Percentiles rank a stretch among this genome's conserved stretches.
These are phyloP conservation scores for Coemansia sp. DNA, from an alignment of 371 early-diverging fungal genomes.

Conservation along the genomic window DNA sequence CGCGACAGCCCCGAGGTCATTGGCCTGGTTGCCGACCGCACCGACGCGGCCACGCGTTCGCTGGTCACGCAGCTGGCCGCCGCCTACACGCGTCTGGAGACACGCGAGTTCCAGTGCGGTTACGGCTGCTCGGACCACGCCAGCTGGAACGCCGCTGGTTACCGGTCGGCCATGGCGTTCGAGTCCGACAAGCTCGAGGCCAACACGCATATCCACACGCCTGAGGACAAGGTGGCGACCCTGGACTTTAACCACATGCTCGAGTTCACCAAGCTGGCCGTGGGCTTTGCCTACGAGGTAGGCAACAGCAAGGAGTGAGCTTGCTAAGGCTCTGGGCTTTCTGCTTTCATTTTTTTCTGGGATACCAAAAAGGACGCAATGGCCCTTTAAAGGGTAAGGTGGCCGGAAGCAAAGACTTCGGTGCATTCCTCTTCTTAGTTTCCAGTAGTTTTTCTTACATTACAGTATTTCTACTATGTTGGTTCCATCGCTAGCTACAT, in stretches of 20 bases:
- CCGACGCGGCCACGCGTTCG: constrained; percentile 66
- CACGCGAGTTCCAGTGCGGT: constrained; percentile 46
- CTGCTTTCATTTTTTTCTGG: background rate
- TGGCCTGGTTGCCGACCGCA: constrained; percentile 83
- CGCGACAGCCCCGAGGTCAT: constrained; percentile 57
- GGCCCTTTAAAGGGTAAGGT: too few species aligned
- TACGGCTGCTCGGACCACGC: constrained; percentile 80
- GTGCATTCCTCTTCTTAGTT: too few species aligned
- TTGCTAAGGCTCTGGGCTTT: background rate
- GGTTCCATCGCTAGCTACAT: too few species aligned
- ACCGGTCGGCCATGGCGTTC: constrained; percentile 81
- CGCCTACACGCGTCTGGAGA: constrained; percentile 49
- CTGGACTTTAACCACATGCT: constrained; percentile 84
- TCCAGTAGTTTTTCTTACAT: too few species aligned
- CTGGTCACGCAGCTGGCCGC: constrained; percentile 58
- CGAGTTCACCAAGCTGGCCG: constrained; percentile 77
- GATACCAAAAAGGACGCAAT: background rate
- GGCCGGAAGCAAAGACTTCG: too few species aligned
- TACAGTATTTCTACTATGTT: too few species aligned
- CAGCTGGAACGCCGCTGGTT: constrained; percentile 84
- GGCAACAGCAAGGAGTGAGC: constrained; percentile 20
- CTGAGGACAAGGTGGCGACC: constrained; percentile 66
- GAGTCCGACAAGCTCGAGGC: constrained; percentile 74
- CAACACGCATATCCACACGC: constrained; percentile 73
- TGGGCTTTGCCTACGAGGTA: constrained; percentile 85